These are phyloP conservation scores for Myriosclerotinia scirpicola DNA, from an alignment of 2,329 filamentous ascomycete species.

Conservation along the genomic window DNA sequence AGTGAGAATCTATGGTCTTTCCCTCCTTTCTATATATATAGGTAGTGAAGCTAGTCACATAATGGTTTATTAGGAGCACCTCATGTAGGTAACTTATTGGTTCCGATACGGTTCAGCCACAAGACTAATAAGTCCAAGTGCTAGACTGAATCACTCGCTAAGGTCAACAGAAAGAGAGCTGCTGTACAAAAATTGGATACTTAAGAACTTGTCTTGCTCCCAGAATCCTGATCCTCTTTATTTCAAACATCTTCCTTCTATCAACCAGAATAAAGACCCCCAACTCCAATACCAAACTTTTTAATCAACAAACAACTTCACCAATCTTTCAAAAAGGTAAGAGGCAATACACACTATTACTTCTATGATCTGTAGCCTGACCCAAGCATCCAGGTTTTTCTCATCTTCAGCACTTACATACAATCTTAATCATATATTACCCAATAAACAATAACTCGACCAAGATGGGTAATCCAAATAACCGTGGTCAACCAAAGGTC, in stretches of 20 bases:
- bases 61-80: fast-evolving
- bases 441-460: not conserved
- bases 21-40: not conserved
- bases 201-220: not conserved
- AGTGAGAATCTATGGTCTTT: not conserved
- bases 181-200: not conserved
- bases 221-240: not conserved
- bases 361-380: not conserved
- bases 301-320: not conserved
- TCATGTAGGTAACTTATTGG: not conserved
- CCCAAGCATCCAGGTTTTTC: not conserved
- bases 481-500: not conserved
- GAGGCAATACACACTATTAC: not conserved
- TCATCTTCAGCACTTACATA: not conserved
- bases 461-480: not conserved
- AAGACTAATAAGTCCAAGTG: not conserved
- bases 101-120: not conserved
- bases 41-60: not conserved
- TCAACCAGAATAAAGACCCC: not conserved
- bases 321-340: not conserved
- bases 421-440: no score
- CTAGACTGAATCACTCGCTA: not conserved
- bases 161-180: not conserved
- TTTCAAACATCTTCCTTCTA: not conserved
- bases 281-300: not conserved